phyloP scores from a whole-genome alignment of 371 early-diverging fungal genomes.

The Rhizopus sp. region DNA sequence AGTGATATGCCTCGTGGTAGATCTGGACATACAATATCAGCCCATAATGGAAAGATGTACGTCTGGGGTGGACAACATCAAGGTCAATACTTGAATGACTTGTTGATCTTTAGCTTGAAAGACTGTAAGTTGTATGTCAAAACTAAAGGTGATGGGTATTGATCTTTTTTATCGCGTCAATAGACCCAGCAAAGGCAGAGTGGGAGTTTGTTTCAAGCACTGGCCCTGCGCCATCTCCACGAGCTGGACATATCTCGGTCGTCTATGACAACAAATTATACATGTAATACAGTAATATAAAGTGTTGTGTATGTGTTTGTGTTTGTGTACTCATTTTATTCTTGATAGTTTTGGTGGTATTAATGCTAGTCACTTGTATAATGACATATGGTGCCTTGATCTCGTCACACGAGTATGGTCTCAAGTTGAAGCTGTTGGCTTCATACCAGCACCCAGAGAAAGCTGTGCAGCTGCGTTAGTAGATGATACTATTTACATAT shows the following conservation, averaged over 20 bases:
- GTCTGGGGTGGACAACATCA: slow-evolving; percentile 65
- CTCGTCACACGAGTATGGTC: slow-evolving; percentile 52
- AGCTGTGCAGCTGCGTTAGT: slow-evolving; percentile 61
- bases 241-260: slow-evolving; percentile 53
- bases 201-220: slow-evolving; percentile 45
- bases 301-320: not conserved
- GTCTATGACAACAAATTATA: slow-evolving; percentile 49
- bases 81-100: slow-evolving; percentile 62
- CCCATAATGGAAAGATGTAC: slow-evolving; percentile 58
- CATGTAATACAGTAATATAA: slow-evolving; percentile 32
- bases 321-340: not conserved
- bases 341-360: slow-evolving; percentile 66
- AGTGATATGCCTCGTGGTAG: slow-evolving; percentile 60
- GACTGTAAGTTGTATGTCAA: slow-evolving; percentile 53
- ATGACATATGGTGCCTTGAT: slow-evolving; percentile 71
- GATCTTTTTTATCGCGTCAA: no score
- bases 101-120: slow-evolving; percentile 61
- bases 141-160: no score
- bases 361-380: slow-evolving; percentile 59
- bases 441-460: slow-evolving; percentile 62
- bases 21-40: slow-evolving; percentile 60
- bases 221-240: slow-evolving; percentile 45
- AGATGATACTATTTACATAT: slow-evolving; percentile 68
- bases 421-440: slow-evolving; percentile 61
- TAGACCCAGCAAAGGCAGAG: slow-evolving; percentile 39